Base-by-base conservation (phyloP, 129 eudicot species). In the Pittosporum tobira region DNA sequence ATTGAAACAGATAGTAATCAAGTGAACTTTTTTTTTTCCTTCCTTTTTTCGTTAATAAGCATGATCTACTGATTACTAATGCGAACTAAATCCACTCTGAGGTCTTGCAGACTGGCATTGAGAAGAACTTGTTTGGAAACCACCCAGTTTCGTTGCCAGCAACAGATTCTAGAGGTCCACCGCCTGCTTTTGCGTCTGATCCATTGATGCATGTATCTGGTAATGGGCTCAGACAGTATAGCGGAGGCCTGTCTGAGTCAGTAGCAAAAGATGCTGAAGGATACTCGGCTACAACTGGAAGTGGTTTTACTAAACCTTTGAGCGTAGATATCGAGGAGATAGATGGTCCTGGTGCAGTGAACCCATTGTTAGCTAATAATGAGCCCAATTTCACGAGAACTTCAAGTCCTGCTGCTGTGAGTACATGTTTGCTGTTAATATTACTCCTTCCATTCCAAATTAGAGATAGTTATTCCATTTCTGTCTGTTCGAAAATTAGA, bases 41-140 rank as follows among this genome's bases (percentile, higher is more conserved):
- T 34, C 40, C 10, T 12, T 34, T 12, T 34, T 34, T 34, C n/a
- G n/a, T n/a, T n/a, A n/a, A n/a, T n/a, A n/a, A n/a, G n/a, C n/a
- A n/a, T n/a, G n/a, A n/a, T n/a, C n/a, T n/a, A n/a, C n/a, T n/a
- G n/a, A n/a, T n/a, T n/a, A n/a, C n/a, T n/a, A n/a, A n/a, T n/a
- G n/a, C n/a, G n/a, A n/a, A n/a, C 30, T 61, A 56, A 66, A 28
- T 22, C 21, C 4, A 16, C 16, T 62, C 54, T 59, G 51, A 8
- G 49, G 26, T 68, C 50, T 23, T 71, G 84, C 80, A 91, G 96
- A 87, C 80, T 67, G 96, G 94, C 43, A 42, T 81, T 67, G 95
- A 86, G 80, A 91, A 86, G 78, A 91, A 78, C 42, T 74, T 91
- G 69, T 91, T 91, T 61, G 96, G 94, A 44, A 86, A 76, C 71